Conservation (phyloP, 306 rosid species). For the Fragaria vesca region DNA sequence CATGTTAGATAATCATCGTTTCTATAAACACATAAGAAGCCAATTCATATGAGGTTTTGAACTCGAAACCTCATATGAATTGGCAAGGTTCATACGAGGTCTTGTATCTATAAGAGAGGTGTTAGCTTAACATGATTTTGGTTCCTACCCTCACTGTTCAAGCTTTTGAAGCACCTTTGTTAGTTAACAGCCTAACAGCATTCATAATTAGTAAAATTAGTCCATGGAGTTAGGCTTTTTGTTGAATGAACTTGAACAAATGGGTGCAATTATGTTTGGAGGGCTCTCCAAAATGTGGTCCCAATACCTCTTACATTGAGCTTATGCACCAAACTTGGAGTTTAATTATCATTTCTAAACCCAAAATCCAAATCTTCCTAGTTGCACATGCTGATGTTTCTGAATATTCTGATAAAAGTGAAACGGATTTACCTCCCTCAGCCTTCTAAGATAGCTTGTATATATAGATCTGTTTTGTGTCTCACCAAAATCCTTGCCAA, state of each 20-base stretch:
- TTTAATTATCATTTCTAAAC: slow-evolving; percentile 41
- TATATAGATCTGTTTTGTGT: neutral
- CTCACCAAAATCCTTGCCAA: neutral
- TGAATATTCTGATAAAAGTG: neutral
- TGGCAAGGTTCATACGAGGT: no score
- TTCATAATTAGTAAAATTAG: neutral
- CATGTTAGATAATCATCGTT: neutral
- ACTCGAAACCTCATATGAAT: no score
- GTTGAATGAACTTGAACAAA: slow-evolving; percentile 26
- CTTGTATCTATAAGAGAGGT: neutral
- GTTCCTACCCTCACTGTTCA: neutral
- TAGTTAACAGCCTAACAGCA: neutral
- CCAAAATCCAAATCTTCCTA: slow-evolving; percentile 30
- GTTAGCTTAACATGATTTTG: neutral
- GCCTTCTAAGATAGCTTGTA: neutral
- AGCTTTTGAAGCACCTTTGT: neutral
- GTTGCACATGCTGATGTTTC: slow-evolving; percentile 43
- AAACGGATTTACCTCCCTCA: neutral
- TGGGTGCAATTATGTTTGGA: slow-evolving; percentile 50
- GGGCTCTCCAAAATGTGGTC: slow-evolving; percentile 49
- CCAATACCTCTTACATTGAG: slow-evolving; percentile 38
- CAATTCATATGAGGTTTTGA: neutral
- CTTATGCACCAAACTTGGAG: slow-evolving; percentile 28
- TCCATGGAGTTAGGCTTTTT: slow-evolving; percentile 5
- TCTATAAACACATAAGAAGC: neutral